A percentile compares a stretch with the other conserved stretches of the same genome.
Conservation (phyloP, 306 rosid genomes). For the Cucurbita argyrosperma region DNA sequence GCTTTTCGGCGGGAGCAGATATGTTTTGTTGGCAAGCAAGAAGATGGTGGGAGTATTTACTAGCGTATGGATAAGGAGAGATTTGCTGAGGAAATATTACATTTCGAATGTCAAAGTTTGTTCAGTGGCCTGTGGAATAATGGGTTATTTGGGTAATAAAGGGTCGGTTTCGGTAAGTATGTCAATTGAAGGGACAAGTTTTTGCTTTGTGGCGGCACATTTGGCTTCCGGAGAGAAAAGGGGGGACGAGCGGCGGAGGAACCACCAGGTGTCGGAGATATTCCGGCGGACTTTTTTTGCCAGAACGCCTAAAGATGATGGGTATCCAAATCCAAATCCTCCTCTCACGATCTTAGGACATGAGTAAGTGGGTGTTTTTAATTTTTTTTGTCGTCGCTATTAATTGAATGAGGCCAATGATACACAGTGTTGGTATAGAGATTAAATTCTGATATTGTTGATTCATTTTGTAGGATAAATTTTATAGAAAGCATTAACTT, state of each 20-base stretch:
- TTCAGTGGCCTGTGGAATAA: slow-evolving; percentile 86
- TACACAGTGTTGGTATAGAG: neutral
- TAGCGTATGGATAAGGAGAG: slow-evolving; percentile 68
- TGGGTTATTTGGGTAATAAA: slow-evolving; percentile 95
- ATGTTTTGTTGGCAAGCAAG: slow-evolving; percentile 58
- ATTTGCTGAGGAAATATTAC: slow-evolving; percentile 33
- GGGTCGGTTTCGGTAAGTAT: slow-evolving; percentile 79
- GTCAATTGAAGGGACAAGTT: slow-evolving; percentile 85
- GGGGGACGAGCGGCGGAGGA: slow-evolving; percentile 68
- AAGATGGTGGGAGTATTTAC: slow-evolving; percentile 92
- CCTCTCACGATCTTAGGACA: slow-evolving; percentile 71
- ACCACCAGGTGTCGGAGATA: slow-evolving; percentile 64
- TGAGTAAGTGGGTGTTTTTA: slow-evolving; percentile 47
- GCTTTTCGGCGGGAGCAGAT: slow-evolving; percentile 18
- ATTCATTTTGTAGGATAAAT: neutral
- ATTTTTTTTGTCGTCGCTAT: neutral
- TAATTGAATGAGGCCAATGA: neutral
- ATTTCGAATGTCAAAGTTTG: slow-evolving; percentile 66
- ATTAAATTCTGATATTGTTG: neutral
- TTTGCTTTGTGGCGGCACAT: slow-evolving; percentile 77
- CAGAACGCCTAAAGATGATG: slow-evolving; percentile 21
- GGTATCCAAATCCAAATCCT: slow-evolving; percentile 21
- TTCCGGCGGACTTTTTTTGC: slow-evolving; percentile 57
- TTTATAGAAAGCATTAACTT: neutral
- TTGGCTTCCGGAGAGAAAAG: slow-evolving; percentile 85